Percentiles rank a stretch among this genome's conserved stretches.
These are phyloP conservation scores for Citrus hindsii DNA, from an alignment of 345 rosid species.

Conservation along the genomic window DNA sequence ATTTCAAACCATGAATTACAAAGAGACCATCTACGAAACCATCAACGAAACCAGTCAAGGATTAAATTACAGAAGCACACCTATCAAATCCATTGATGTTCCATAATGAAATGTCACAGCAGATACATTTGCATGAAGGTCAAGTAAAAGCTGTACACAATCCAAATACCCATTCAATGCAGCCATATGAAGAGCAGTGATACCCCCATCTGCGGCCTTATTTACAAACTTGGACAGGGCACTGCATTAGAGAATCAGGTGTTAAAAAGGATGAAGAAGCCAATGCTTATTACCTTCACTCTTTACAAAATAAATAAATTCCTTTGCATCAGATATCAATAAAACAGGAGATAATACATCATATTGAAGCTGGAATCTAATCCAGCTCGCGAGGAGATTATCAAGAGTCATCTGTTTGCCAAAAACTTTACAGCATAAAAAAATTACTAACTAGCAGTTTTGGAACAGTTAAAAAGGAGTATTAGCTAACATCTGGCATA, in stretches of 20 bases:
- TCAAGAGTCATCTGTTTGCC: neutral
- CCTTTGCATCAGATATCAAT: neutral
- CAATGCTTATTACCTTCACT: neutral
- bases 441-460: neutral
- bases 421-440: neutral
- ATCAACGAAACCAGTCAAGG: neutral
- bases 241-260: constrained; percentile 47
- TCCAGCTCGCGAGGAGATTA: neutral
- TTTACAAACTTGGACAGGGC: constrained; percentile 86
- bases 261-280: constrained; percentile 12
- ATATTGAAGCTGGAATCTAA: neutral
- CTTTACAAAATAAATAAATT: neutral
- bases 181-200: constrained; percentile 97
- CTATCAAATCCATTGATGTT: constrained; percentile 98
- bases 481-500: neutral
- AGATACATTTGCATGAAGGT: constrained; percentile 80
- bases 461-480: neutral
- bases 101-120: constrained; percentile 91
- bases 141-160: constrained; percentile 93
- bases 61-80: constrained; percentile 29
- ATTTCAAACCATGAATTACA: constrained; percentile 8
- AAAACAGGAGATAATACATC: neutral
- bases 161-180: constrained; percentile 95
- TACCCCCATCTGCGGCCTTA: constrained; percentile 97
- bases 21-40: neutral